These are phyloP conservation scores for Dinochytrium kinnereticum DNA, from an alignment of 371 early-diverging fungal genomes.

Conservation along the genomic window DNA sequence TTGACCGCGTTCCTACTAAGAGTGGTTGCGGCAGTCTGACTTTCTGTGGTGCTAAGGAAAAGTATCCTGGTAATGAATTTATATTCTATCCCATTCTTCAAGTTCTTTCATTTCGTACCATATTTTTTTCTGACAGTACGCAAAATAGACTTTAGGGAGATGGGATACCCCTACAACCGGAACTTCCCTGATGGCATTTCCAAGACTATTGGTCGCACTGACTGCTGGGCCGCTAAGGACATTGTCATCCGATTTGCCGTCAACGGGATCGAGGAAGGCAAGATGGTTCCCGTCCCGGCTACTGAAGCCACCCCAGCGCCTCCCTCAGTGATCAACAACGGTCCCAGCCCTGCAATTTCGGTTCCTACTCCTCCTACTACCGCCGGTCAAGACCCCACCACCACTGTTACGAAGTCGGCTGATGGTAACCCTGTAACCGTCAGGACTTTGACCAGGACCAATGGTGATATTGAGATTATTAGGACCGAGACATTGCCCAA, in stretches of 20 bases:
- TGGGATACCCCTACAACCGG: constrained; percentile 26
- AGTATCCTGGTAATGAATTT: too few species aligned
- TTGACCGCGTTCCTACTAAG: constrained; percentile 19
- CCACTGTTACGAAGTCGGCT: neutral
- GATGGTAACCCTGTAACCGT: neutral
- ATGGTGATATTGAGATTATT: constrained; percentile 8
- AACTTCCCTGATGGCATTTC: constrained; percentile 11
- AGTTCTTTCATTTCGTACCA: too few species aligned
- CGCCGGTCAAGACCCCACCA: too few species aligned
- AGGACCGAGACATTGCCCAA: constrained; percentile 1
- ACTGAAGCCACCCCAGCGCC: neutral
- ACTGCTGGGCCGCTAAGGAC: constrained; percentile 19
- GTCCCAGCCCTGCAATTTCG: too few species aligned
- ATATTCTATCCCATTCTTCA: too few species aligned
- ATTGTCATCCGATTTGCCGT: constrained; percentile 9
- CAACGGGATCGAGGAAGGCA: neutral
- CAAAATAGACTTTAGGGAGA: neutral
- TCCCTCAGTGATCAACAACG: too few species aligned
- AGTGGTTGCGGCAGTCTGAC: constrained; percentile 17
- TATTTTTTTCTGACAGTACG: too few species aligned
- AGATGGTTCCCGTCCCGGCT: neutral
- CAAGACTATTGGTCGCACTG: constrained; percentile 6
- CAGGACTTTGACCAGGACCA: constrained; percentile 4
- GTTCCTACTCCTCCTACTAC: neutral
- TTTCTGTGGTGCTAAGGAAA: constrained; percentile 29